A percentile compares a stretch with the other conserved stretches of the same genome.
phyloP scores from a whole-genome alignment of 257 asterid genomes.

The Hygrophila difformis region DNA sequence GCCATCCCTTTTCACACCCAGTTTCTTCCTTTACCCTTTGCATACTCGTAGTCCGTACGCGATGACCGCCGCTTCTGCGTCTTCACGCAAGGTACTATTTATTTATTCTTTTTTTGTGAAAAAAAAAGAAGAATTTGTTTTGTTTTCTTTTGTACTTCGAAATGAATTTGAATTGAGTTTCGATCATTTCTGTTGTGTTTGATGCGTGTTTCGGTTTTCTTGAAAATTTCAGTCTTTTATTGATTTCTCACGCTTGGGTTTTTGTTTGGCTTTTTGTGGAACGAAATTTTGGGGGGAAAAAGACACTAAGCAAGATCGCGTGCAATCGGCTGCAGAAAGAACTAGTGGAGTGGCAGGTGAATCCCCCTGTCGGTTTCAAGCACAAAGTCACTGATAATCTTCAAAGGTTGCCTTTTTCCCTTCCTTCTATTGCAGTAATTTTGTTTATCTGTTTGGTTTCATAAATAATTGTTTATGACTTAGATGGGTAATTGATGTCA shows the following conservation, averaged over 20 bases:
- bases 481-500: constrained; percentile 66
- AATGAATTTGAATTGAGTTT: background rate
- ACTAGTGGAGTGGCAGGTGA: constrained; percentile 94
- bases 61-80: background rate
- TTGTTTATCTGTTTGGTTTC: background rate
- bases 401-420: constrained; percentile 39
- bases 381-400: constrained; percentile 89
- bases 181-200: background rate
- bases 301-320: constrained; percentile 97
- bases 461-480: constrained; percentile 11
- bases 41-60: background rate
- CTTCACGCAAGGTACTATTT: background rate
- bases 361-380: constrained; percentile 86
- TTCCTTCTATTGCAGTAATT: background rate
- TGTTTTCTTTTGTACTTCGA: too few relatives aligned
- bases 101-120: too few relatives aligned
- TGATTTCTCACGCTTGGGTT: too few relatives aligned
- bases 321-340: constrained; percentile 95
- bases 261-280: constrained; percentile 7
- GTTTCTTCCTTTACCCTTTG: too few relatives aligned
- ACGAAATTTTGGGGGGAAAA: constrained; percentile 12
- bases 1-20: background rate
- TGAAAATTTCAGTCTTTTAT: background rate
- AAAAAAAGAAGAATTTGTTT: too few relatives aligned
- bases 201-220: background rate